These are phyloP conservation scores for Drechmeria coniospora DNA, from an alignment of 2,329 filamentous ascomycete species.

Conservation along the genomic window DNA sequence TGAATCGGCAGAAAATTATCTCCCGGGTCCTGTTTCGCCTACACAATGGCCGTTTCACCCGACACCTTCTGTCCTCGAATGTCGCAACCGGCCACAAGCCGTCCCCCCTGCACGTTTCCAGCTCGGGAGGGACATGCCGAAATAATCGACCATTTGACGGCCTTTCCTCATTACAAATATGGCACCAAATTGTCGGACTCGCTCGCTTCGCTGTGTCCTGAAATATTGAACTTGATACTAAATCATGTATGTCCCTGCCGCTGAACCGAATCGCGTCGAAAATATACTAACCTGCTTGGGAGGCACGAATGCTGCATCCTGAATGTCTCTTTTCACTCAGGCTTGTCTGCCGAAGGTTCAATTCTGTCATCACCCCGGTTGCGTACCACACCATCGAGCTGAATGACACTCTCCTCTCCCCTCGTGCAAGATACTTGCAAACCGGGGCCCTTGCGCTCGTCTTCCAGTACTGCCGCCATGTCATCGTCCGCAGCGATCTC, in stretches of 20 bases:
- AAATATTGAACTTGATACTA: not conserved
- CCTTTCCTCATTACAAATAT: no score
- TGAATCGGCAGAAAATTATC: no score
- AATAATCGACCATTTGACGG: no score
- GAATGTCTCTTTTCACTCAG: not conserved
- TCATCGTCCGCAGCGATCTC: conserved; percentile 24
- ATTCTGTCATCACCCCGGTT: conserved; percentile 22
- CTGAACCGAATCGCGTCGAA: no score
- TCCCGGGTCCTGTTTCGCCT: no score
- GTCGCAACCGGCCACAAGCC: no score
- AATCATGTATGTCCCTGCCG: not conserved
- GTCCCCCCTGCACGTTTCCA: no score
- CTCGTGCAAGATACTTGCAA: conserved; percentile 16
- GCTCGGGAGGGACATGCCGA: no score
- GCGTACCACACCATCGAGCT: conserved; percentile 23
- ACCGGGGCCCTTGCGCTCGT: conserved; percentile 20
- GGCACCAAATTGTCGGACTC: no score
- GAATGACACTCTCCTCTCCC: conserved; percentile 20
- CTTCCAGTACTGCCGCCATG: conserved; percentile 22
- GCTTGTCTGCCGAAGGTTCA: conserved; percentile 1
- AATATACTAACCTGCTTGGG: not conserved
- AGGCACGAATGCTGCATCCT: not conserved
- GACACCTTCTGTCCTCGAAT: no score
- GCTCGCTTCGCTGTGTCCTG: conserved; percentile 1
- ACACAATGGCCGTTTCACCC: no score